phyloP scores from a whole-genome alignment of 208 protist genomes.

The Leishmania tropica region DNA sequence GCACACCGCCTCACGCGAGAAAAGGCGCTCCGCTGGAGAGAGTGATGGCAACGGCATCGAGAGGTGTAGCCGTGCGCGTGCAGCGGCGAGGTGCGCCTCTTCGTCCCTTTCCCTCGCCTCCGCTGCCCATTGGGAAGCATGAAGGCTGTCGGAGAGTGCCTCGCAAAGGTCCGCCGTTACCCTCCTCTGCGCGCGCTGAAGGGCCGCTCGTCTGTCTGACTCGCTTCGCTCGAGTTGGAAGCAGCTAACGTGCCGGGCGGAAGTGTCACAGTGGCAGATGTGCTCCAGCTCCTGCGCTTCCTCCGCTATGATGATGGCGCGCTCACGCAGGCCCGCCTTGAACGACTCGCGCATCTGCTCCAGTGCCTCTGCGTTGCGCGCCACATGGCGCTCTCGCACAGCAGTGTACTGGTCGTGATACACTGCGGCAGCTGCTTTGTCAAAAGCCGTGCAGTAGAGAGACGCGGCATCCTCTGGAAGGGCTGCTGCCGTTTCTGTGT shows the following conservation, averaged over 20 bases:
- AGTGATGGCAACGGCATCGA: conserved; percentile 1
- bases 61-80: background rate
- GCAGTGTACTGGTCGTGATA: conserved; percentile 25
- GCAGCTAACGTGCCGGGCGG: conserved; percentile 6
- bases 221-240: background rate
- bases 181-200: background rate
- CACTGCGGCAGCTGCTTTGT: conserved; percentile 10
- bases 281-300: conserved; percentile 11
- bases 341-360: conserved; percentile 3
- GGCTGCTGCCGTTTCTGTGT: background rate
- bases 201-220: background rate
- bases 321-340: conserved; percentile 1
- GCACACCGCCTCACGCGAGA: conserved; percentile 25
- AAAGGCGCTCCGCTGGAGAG: conserved; percentile 14
- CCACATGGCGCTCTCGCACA: conserved; percentile 25
- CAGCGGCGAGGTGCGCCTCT: background rate
- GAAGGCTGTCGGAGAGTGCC: background rate
- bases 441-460: conserved; percentile 15
- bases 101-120: background rate
- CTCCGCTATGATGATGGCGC: conserved; percentile 15
- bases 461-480: background rate
- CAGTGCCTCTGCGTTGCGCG: conserved; percentile 11
- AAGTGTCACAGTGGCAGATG: conserved; percentile 4
- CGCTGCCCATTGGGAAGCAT: background rate
- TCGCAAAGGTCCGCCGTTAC: conserved; percentile 1